Evolutionary conservation across 106 monocot species (phyloP).

Genomic region (Cymbidium sinense): DNA sequence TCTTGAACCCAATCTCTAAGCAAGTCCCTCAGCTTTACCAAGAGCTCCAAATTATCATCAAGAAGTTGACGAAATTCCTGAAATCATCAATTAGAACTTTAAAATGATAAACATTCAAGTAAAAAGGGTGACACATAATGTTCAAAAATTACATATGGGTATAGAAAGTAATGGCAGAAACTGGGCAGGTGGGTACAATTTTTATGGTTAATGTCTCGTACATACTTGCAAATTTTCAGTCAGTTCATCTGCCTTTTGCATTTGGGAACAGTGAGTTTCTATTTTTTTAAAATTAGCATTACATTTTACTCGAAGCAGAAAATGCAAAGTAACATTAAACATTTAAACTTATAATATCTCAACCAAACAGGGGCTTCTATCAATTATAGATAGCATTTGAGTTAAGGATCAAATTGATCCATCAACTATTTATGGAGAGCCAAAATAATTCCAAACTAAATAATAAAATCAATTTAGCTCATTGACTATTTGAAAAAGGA

Average conservation of each 20-base stretch:
- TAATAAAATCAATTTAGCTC: too few relatives aligned
- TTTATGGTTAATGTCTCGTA: neutral
- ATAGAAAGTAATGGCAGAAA: neutral
- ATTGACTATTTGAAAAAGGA: too few relatives aligned
- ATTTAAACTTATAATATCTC: neutral
- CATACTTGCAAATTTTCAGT: neutral
- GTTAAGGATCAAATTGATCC: too few relatives aligned
- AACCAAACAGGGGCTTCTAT: neutral
- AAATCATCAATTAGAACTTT: neutral
- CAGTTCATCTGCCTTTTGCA: neutral
- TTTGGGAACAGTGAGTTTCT: neutral
- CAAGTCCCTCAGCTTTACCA: slow-evolving; percentile 64
- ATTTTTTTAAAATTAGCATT: neutral
- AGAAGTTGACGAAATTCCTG: slow-evolving; percentile 82
- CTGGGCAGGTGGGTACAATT: neutral
- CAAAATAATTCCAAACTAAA: too few relatives aligned
- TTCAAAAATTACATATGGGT: neutral
- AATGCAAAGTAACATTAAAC: neutral
- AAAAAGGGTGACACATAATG: neutral
- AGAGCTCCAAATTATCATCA: slow-evolving; percentile 60
- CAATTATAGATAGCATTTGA: too few relatives aligned
- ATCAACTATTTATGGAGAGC: too few relatives aligned
- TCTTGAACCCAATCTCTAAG: slow-evolving; percentile 92
- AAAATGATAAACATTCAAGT: neutral
- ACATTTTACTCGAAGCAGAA: too few relatives aligned